These are phyloP conservation scores for Dactylellina leptospora DNA, from an alignment of 2,329 filamentous ascomycete genomes.

Conservation along the genomic window DNA sequence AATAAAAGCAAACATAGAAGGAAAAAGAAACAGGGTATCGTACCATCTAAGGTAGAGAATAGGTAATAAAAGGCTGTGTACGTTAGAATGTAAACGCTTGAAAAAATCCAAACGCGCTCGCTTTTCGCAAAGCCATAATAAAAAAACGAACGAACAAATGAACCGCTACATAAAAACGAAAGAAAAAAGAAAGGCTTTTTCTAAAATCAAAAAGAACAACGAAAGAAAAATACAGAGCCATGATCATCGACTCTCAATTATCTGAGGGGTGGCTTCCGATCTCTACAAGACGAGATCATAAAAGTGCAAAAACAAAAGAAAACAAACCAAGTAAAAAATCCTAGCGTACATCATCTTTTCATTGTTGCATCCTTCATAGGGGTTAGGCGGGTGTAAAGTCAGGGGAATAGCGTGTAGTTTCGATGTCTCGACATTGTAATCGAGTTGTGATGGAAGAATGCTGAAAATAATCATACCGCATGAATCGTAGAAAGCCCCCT, in stretches of 20 bases:
- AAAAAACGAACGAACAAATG: neutral
- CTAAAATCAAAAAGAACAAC: neutral
- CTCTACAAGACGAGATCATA: constrained; percentile 49
- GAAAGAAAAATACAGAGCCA: neutral
- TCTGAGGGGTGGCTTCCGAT: constrained; percentile 12
- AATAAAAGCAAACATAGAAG: neutral
- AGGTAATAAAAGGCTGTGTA: neutral
- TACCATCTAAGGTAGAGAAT: neutral
- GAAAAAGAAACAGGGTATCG: constrained; percentile 4
- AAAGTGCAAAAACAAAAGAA: constrained; percentile 11
- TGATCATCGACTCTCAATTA: neutral
- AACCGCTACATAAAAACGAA: constrained; percentile 5
- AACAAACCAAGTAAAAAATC: constrained; percentile 11
- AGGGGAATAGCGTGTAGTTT: neutral
- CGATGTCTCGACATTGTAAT: too few relatives aligned
- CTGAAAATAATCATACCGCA: too few relatives aligned
- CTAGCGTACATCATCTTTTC: constrained; percentile 13
- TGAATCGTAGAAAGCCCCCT: too few relatives aligned
- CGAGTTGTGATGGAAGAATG: too few relatives aligned
- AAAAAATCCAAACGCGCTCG: constrained; percentile 1
- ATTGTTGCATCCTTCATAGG: constrained; percentile 4
- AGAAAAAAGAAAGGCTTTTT: too few relatives aligned
- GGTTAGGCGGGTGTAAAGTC: neutral
- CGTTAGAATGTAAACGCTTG: neutral
- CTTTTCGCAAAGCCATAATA: neutral